Evolutionary conservation across 495 filamentous ascomycete species (phyloP).

Genomic region (Tuber aestivum): DNA sequence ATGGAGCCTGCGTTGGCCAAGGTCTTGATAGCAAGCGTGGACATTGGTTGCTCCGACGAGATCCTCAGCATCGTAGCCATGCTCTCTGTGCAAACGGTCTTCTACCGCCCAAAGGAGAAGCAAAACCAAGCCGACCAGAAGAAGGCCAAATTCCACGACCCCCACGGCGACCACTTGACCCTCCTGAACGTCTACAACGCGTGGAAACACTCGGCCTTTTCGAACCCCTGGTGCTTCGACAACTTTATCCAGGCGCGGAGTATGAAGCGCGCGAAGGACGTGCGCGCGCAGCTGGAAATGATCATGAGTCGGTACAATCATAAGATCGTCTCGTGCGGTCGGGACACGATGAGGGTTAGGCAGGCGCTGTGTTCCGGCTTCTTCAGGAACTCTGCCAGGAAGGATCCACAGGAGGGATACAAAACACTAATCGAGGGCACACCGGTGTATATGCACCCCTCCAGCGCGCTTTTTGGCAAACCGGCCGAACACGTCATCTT

Average conservation of each 20-base stretch:
- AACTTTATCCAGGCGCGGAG: slow-evolving; percentile 92
- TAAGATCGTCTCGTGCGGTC: slow-evolving; percentile 70
- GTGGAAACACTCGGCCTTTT: slow-evolving; percentile 79
- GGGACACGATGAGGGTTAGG: slow-evolving; percentile 80
- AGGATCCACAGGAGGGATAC: slow-evolving; percentile 93
- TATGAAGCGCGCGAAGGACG: slow-evolving; percentile 85
- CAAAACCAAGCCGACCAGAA: slow-evolving; percentile 94
- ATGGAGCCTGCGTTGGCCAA: slow-evolving; percentile 75
- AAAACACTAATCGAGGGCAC: slow-evolving; percentile 94
- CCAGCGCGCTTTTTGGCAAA: slow-evolving; percentile 87
- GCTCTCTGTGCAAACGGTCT: slow-evolving; percentile 77
- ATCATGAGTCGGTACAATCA: slow-evolving; percentile 90
- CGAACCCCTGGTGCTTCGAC: slow-evolving; percentile 89
- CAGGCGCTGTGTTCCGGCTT: slow-evolving; percentile 88
- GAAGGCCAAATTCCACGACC: slow-evolving; percentile 95
- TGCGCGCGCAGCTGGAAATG: slow-evolving; percentile 80
- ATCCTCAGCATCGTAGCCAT: slow-evolving; percentile 92
- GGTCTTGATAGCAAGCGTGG: slow-evolving; percentile 78
- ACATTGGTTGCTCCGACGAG: slow-evolving; percentile 85
- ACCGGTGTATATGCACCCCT: slow-evolving; percentile 88
- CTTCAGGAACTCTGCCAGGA: slow-evolving; percentile 91
- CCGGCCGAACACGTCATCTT: slow-evolving; percentile 94
- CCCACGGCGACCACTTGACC: slow-evolving; percentile 88
- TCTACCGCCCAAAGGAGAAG: slow-evolving; percentile 94
- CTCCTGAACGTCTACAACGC: slow-evolving; percentile 93